Evolutionary conservation across 179 eudicot genomes (phyloP), one percentile per base, ranked within the genome.

Genomic region (Amaranthus tricolor): DNA sequence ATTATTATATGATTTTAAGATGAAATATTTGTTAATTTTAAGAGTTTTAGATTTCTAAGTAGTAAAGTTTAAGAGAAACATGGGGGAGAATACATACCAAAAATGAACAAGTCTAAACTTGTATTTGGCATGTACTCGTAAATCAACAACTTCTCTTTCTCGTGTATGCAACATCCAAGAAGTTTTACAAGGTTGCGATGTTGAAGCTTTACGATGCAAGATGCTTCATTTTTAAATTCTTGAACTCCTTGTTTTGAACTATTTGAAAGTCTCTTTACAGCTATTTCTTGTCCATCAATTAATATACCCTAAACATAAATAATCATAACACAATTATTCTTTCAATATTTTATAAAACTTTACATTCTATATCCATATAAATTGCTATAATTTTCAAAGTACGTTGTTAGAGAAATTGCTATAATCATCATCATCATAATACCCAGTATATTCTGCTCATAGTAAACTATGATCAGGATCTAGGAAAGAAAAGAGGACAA

Each of bases 71-170:
- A 24, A 1, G 31, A 24, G 31, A 24, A 24, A 24, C 31, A 24
- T 24, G 15, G 16, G 5, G 11, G 21, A 15, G 9, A 54, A 57
- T 21, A 7, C 74, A 24, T 40, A 84, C 89, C 88, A 66, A 86
- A 86, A 9, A 86, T 56, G 11, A 84, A 80, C 62, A 9, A 59
- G 71, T 86, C 85, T 70, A 86, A 68, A 78, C 89, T 82, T 73
- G 69, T 82, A 48, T 86, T 84, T 14, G 74, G 79, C 81, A 86
- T 66, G 73, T 82, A 84, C 56, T 86, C 89, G 57, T 86, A 86
- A 11, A 86, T 47, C 62, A 86, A 69, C 81, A 86, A 70, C 64
- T 63, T 67, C 58, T 82, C 89, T 4, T 77, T 81, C 70, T 47
- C 84, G 49, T 84, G 65, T 56, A 78, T 76, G 76, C 85, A 86